phyloP scores from a whole-genome alignment of 768 basidiomycete genomes.

The Phaffia australis region DNA sequence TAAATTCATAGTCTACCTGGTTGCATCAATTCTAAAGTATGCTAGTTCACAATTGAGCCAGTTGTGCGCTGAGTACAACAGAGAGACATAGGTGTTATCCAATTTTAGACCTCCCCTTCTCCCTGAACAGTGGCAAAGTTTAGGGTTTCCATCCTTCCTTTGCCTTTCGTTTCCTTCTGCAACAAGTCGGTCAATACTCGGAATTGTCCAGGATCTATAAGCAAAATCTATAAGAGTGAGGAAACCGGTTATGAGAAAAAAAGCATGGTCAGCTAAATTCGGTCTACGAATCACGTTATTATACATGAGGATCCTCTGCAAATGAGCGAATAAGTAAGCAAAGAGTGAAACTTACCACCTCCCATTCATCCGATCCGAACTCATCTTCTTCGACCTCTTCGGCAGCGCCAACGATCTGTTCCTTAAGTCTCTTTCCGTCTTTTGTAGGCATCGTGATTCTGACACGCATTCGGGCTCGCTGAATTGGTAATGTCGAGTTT shows the following conservation, averaged over 20 bases:
- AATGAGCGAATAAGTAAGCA: not conserved
- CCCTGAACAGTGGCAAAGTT: constrained; percentile 29
- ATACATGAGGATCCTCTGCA: not conserved
- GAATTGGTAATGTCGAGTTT: constrained; percentile 77
- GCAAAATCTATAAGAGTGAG: constrained; percentile 51
- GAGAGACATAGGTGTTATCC: not conserved
- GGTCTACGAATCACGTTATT: not conserved
- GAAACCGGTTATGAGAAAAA: not conserved
- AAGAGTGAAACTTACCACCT: constrained; percentile 52
- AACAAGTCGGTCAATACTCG: constrained; percentile 76
- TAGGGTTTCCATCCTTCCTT: constrained; percentile 71
- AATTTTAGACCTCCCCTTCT: constrained; percentile 28
- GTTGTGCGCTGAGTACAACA: not conserved
- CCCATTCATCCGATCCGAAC: constrained; percentile 64
- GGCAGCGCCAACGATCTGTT: constrained; percentile 58
- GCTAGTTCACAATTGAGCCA: not conserved
- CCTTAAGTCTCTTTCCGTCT: constrained; percentile 59
- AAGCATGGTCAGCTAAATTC: not conserved
- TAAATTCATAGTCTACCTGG: not conserved
- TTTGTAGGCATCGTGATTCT: constrained; percentile 61
- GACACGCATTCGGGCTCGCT: constrained; percentile 85
- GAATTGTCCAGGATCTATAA: constrained; percentile 90
- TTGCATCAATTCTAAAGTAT: not conserved
- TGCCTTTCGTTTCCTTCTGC: constrained; percentile 81
- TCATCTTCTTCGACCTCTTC: constrained; percentile 79